These are phyloP conservation scores for Vaccinium vitisidaea DNA, from an alignment of 148 eudicot genomes.

Conservation along the genomic window DNA sequence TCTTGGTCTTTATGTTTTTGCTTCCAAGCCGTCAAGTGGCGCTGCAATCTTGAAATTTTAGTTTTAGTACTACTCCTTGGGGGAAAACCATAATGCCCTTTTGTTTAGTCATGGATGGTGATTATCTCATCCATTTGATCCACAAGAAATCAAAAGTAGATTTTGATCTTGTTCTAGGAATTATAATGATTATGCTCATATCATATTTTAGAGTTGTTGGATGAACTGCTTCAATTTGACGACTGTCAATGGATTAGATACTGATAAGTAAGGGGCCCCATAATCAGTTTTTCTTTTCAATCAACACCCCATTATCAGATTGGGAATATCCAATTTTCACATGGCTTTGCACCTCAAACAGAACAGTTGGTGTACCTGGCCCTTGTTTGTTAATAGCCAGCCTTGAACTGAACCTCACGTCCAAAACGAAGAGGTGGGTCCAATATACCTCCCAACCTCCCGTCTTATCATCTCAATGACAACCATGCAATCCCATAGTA, in stretches of 20 bases:
- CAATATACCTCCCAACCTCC: not conserved
- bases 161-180: not conserved
- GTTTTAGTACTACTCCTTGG: not conserved
- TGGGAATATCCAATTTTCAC: not conserved
- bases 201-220: not conserved
- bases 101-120: not conserved
- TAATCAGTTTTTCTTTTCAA: too few relatives aligned
- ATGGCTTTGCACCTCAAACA: not conserved
- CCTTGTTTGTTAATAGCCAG: not conserved
- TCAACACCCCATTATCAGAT: not conserved
- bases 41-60: conserved; percentile 77
- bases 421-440: not conserved
- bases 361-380: not conserved
- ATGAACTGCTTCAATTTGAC: too few relatives aligned
- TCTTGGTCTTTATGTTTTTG: conserved; percentile 76
- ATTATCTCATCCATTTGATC: not conserved
- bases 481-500: not conserved
- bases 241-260: too few relatives aligned
- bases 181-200: not conserved
- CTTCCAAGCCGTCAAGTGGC: conserved; percentile 91
- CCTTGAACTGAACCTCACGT: not conserved
- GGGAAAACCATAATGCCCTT: not conserved
- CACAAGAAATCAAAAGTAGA: not conserved
- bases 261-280: not conserved
- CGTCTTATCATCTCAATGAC: not conserved